Conservation (phyloP, 148 eudicot genomes). For the Mesembryanthemum crystallinum region DNA sequence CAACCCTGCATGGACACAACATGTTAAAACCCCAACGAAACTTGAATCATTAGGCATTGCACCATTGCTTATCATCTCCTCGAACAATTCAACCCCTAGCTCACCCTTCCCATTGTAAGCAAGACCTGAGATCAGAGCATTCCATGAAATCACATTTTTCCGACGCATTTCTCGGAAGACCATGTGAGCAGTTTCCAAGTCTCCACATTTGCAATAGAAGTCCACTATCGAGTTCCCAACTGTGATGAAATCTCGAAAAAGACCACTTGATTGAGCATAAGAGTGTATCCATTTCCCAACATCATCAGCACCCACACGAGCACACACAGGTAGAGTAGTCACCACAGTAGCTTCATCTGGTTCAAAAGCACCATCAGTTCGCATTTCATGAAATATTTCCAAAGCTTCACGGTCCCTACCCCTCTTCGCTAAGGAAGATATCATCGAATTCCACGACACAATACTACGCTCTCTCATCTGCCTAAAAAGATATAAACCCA, state of each 20-base stretch:
- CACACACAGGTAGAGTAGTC: conserved; percentile 52
- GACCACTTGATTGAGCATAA: conserved; percentile 45
- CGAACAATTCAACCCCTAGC: conserved; percentile 49
- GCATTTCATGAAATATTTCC: conserved; percentile 54
- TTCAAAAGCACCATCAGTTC: conserved; percentile 31
- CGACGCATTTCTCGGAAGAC: conserved; percentile 52
- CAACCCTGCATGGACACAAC: conserved; percentile 58
- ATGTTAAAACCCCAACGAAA: conserved; percentile 51
- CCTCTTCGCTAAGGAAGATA: conserved; percentile 46
- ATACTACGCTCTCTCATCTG: conserved; percentile 56
- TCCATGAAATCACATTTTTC: conserved; percentile 60
- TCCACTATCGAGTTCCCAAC: conserved; percentile 61
- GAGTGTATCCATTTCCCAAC: conserved; percentile 47
- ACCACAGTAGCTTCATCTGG: conserved; percentile 73
- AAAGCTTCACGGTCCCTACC: conserved; percentile 59
- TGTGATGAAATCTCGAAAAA: conserved; percentile 38
- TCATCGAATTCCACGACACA: conserved; percentile 72
- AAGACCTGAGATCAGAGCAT: conserved; percentile 55
- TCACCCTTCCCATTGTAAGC: conserved; percentile 58
- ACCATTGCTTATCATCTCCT: conserved; percentile 50
- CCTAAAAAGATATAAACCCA: conserved; percentile 49
- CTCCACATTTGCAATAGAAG: conserved; percentile 65
- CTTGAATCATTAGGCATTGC: conserved; percentile 53
- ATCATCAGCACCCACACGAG: conserved; percentile 43
- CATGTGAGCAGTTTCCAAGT: conserved; percentile 40